Base-by-base conservation (phyloP, 192 early-diverging fungal genomes). In the Podila horticola region DNA sequence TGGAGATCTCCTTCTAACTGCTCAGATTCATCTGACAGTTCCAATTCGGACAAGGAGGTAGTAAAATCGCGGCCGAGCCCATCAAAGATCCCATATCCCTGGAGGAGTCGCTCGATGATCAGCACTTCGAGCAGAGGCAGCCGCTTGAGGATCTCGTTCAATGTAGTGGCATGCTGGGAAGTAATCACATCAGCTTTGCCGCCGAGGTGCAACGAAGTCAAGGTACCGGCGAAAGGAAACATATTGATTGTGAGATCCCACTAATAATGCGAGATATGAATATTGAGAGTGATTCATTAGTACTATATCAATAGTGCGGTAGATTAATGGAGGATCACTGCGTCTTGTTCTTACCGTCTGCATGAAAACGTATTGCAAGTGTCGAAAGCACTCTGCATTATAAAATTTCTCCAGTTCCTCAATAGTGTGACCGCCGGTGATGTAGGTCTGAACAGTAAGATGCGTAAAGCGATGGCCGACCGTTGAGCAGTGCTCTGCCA, bases 141-240 rank as follows among this genome's bases (percentile, higher is more conserved):
- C 13, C 33, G 61, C 9, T 29, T 66, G 0, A 75, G 38, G 28
- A 75, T 69, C 24, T 30, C 10, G 20, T 67, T 75, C 41, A 75
- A 28, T n/a, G 11, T 59, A 11, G 13, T 24, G 1, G n/a, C 1
- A 34, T 75, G 62, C 24, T 12, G 4, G 0, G 19, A 2, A 4
- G 2, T 33, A 1, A 75, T 13, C 28, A 9, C 6, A 1, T 20
- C 29, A 1, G 31, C 51, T 20, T 12, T 20, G 19, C 74, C 74
- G 26, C 74, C 74, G 9, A 75, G 26, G 24, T 69, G 28, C 4
- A 75, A 52, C 5, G 45, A 19, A 9, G 17, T 52, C 31, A 75
- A 22, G 0, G 66, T 75, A 4, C 58, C 69, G 8, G 74, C 74
- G 48, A 64, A 75, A 17, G 74, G 66, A 26, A 75, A 75, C n/a